Percentiles rank a stretch among this genome's conserved stretches.
These are phyloP conservation scores for Strobilomyces echinocephalus DNA, from an alignment of 768 basidiomycete genomes.

Conservation along the genomic window DNA sequence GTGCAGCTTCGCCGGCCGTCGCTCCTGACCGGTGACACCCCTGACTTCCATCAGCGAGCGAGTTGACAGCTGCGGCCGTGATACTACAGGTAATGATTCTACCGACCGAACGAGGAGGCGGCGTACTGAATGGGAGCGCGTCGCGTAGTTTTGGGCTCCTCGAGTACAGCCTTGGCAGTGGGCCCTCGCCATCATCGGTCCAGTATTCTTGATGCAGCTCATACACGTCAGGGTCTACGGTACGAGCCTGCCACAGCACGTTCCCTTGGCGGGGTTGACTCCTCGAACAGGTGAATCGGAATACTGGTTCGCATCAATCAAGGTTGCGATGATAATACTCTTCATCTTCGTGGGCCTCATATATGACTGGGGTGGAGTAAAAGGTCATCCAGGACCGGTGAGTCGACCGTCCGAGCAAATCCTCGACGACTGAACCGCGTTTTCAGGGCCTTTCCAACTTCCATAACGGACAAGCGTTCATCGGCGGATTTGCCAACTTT, in stretches of 20 bases:
- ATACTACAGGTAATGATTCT: constrained; percentile 38
- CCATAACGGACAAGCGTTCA: constrained; percentile 45
- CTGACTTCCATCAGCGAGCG: constrained; percentile 42
- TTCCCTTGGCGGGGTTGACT: neutral
- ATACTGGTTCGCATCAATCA: constrained; percentile 62
- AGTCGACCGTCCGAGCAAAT: constrained; percentile 10
- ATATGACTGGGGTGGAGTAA: constrained; percentile 57
- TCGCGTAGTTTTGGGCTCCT: constrained; percentile 41
- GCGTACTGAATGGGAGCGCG: neutral
- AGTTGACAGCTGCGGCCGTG: constrained; percentile 53
- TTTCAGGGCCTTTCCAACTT: constrained; percentile 50
- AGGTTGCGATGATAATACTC: constrained; percentile 55
- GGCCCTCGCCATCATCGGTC: constrained; percentile 51
- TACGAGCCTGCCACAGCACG: constrained; percentile 14
- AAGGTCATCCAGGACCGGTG: constrained; percentile 54
- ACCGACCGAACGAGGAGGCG: neutral
- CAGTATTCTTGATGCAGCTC: constrained; percentile 49
- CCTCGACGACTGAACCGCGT: neutral
- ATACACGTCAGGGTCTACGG: constrained; percentile 56
- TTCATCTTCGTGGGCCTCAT: constrained; percentile 63
- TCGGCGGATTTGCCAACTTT: constrained; percentile 50
- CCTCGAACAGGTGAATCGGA: constrained; percentile 47
- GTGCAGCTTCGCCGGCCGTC: neutral
- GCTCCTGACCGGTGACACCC: no score
- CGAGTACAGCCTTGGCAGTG: constrained; percentile 49